Evolutionary conservation across 2,329 filamentous ascomycete genomes (phyloP), one percentile per base, ranked within the genome.

Genomic region (Pyrenochaeta sp.): DNA sequence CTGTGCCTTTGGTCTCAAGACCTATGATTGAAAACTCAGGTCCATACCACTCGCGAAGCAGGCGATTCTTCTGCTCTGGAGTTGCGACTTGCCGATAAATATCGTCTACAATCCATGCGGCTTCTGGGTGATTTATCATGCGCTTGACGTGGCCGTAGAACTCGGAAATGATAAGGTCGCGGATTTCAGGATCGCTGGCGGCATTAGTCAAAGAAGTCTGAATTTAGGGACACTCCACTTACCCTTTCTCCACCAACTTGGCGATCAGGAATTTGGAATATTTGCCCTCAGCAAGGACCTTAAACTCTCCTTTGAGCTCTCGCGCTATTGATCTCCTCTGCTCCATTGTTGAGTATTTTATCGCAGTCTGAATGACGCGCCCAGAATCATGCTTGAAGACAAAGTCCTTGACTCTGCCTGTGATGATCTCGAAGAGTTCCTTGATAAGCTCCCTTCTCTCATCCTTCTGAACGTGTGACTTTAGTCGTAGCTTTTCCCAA

Each of bases 361-460:
- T 86, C 32, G 94, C 95, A 11, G 93, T 97, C 79, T 99, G 95
- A 21, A 99, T 90, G 36, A 97, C 92, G 64, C 95, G 87, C n/a
- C 97, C 94, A 31, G 92, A 91, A 74, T 99, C 95, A 76, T 99
- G 95, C 85, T 99, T 99, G 79, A 99, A 90, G 17, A 97, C 94
- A 64, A 98, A 97, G 58, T 98, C 95, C 77, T 91, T 92, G 68
- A 98, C 90, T 52, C 90, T 87, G 47, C 93, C 94, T 20, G 91
- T 95, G 68, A 97, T 90, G 70, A 99, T 96, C 51, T 85, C 83
- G 76, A 96, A 98, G 21, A 99, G 84, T 80, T 99, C 94, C 55
- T 88, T 85, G 42, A 98, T 90, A 35, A 99, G 85, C 73, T 89
- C 84, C 76, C 94, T 89, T 58, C 95, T 75, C 80, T 99, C 93